Conservation (phyloP, 805 yeast genomes). For the Metschnikowia henanensis region DNA sequence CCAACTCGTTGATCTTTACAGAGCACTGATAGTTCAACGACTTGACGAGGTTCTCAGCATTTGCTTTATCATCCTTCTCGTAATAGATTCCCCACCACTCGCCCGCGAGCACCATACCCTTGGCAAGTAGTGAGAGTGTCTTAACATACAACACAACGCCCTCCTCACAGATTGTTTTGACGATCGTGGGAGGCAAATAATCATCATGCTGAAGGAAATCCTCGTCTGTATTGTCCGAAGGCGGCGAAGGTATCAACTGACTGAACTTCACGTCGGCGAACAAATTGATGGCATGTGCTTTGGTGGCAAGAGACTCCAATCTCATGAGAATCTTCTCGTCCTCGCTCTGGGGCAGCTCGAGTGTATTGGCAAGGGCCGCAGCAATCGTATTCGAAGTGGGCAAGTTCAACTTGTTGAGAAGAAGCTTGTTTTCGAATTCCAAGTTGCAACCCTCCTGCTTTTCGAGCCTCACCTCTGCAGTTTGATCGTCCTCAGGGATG, state of each 20-base stretch:
- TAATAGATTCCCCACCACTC: conserved; percentile 78
- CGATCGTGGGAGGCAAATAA: conserved; percentile 55
- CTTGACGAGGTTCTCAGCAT: conserved; percentile 12
- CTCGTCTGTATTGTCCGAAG: conserved; percentile 45
- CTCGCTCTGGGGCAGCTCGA: conserved; percentile 10
- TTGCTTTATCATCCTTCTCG: conserved; percentile 15
- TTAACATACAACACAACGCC: conserved; percentile 85
- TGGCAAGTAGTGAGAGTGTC: conserved; percentile 76
- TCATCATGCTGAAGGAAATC: conserved; percentile 39
- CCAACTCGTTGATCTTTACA: conserved; percentile 59
- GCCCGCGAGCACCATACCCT: conserved; percentile 82
- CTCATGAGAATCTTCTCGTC: conserved; percentile 42
- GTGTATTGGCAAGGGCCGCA: conserved; percentile 21
- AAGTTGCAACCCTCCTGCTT: conserved; percentile 6
- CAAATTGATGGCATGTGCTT: conserved; percentile 83
- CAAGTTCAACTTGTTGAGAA: conserved; percentile 34
- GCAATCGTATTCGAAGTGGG: conserved; percentile 28
- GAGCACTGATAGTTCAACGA: conserved; percentile 24
- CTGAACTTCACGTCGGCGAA: conserved; percentile 90
- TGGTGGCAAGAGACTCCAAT: conserved; percentile 79
- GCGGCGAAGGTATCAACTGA: conserved; percentile 78
- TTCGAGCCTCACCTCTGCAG: background rate
- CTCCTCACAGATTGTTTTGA: conserved; percentile 71
- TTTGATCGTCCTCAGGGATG: conserved; percentile 13
- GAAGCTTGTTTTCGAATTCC: conserved; percentile 33